A percentile compares a stretch with the other conserved stretches of the same genome.
Conservation (phyloP, 1,139 yeast genomes). For the Debaryomyces coudertii region DNA sequence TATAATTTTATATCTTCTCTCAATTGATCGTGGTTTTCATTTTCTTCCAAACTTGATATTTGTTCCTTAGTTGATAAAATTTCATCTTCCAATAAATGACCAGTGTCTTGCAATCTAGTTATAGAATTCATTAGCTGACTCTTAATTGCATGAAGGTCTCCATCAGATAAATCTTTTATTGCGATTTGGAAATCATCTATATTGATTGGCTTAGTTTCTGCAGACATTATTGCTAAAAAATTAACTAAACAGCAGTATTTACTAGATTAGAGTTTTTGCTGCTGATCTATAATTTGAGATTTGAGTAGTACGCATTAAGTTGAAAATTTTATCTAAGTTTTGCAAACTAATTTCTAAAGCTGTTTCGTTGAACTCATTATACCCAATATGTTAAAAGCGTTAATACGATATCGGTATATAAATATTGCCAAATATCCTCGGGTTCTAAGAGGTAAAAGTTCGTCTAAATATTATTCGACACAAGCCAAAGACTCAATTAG, state of each 20-base stretch:
- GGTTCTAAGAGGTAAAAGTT: background rate
- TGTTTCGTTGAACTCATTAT: background rate
- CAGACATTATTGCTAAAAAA: constrained; percentile 18
- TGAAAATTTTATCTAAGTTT: background rate
- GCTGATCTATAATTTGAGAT: background rate
- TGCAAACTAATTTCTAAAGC: background rate
- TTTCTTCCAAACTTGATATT: constrained; percentile 14
- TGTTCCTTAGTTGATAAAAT: constrained; percentile 20
- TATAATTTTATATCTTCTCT: constrained; percentile 32
- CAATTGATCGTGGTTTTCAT: constrained; percentile 15
- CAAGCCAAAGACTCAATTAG: background rate
- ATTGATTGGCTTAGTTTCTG: constrained; percentile 28
- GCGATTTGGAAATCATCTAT: constrained; percentile 33
- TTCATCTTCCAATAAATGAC: constrained; percentile 31
- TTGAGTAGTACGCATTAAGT: background rate
- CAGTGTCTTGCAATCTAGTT: constrained; percentile 36
- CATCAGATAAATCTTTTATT: constrained; percentile 39
- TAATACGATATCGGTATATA: background rate
- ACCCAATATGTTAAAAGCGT: background rate
- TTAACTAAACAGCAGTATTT: background rate
- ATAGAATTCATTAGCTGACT: constrained; percentile 31
- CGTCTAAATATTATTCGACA: background rate
- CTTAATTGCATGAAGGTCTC: constrained; percentile 27
- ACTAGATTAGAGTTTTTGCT: background rate
- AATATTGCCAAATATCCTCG: background rate